phyloP scores from a whole-genome alignment of 495 filamentous ascomycete genomes.

The Penicillium malachiteum region DNA sequence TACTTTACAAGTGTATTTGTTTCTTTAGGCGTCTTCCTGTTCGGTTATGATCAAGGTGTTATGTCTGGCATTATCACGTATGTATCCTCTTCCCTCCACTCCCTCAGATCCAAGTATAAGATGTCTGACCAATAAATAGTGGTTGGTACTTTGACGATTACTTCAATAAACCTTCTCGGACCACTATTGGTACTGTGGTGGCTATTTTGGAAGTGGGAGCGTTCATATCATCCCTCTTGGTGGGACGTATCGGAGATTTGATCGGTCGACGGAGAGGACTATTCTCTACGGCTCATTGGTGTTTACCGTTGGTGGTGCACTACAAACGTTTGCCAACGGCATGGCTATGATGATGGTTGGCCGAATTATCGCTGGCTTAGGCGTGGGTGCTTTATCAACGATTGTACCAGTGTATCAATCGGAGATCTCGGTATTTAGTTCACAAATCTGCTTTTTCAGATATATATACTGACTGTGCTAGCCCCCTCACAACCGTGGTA shows the following conservation, averaged over 20 bases:
- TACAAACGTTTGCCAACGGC: constrained; percentile 77
- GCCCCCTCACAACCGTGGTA: constrained; percentile 91
- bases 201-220: constrained; percentile 94
- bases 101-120: neutral
- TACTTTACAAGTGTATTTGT: constrained; percentile 99
- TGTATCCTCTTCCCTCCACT: constrained; percentile 30
- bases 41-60: constrained; percentile 98
- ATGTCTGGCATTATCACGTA: constrained; percentile 99
- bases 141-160: constrained; percentile 85
- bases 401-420: constrained; percentile 98
- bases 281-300: constrained; percentile 92
- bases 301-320: constrained; percentile 84
- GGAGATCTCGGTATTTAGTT: constrained; percentile 63
- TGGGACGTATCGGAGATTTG: constrained; percentile 87
- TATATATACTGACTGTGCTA: constrained; percentile 25
- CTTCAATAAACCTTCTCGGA: constrained; percentile 80
- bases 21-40: constrained; percentile 94
- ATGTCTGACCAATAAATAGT: constrained; percentile 44
- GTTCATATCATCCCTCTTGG: constrained; percentile 83
- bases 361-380: constrained; percentile 86
- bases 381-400: constrained; percentile 90
- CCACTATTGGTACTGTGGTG: constrained; percentile 92
- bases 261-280: constrained; percentile 83
- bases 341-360: constrained; percentile 93
- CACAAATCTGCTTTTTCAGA: neutral